Evolutionary conservation across 257 asterid genomes (phyloP).

Genomic region (Plectranthus barbatus): DNA sequence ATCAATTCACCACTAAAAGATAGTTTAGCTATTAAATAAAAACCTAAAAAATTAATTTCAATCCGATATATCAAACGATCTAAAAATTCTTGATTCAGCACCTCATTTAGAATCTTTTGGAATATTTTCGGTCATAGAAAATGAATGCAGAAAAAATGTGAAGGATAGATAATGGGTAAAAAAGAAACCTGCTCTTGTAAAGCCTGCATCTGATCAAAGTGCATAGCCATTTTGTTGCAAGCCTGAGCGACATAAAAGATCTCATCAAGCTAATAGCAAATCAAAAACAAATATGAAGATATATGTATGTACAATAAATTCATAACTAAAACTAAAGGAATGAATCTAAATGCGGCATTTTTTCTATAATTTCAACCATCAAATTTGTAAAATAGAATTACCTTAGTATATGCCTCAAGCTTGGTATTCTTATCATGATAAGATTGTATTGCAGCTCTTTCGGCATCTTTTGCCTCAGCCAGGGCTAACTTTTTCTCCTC

Average conservation of each 20-base stretch:
- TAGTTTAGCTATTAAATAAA: too few species aligned
- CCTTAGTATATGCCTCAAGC: slow-evolving; percentile 76
- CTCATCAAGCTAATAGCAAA: slow-evolving; percentile 2
- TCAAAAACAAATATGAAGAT: background rate
- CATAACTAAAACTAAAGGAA: background rate
- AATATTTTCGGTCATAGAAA: too few species aligned
- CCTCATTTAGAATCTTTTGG: too few species aligned
- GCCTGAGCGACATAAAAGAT: slow-evolving; percentile 41
- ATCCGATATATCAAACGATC: too few species aligned
- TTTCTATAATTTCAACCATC: background rate
- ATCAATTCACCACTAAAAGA: too few species aligned
- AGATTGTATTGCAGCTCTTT: slow-evolving; percentile 58
- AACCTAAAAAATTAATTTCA: too few species aligned
- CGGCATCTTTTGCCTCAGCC: slow-evolving; percentile 60
- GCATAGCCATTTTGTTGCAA: slow-evolving; percentile 67
- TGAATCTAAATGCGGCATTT: background rate
- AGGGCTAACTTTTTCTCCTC: slow-evolving; percentile 60
- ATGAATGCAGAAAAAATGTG: slow-evolving; percentile 8
- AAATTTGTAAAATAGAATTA: too few species aligned
- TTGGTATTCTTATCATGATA: slow-evolving; percentile 61
- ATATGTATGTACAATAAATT: background rate
- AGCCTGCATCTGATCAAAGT: slow-evolving; percentile 59
- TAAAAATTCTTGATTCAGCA: too few species aligned
- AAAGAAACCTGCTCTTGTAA: slow-evolving; percentile 79
- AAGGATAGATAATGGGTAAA: slow-evolving; percentile 4